phyloP scores from a whole-genome alignment of 1,139 yeast species.

The Yamadazyma dendronema region DNA sequence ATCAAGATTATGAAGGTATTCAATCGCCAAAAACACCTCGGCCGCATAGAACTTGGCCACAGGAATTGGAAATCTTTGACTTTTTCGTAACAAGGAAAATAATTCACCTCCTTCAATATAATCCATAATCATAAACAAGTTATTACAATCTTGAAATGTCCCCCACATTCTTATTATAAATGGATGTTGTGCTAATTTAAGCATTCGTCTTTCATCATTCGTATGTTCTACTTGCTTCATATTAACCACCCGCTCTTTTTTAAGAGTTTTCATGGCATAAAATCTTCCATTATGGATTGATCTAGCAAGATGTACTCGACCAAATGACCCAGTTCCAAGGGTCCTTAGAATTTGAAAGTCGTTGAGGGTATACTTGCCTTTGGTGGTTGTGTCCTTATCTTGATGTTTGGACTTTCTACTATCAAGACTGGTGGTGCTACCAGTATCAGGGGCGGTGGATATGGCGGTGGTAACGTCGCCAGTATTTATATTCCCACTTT shows the following conservation, averaged over 20 bases:
- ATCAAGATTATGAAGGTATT: conserved; percentile 56
- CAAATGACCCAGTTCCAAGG: conserved; percentile 61
- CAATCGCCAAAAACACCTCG: conserved; percentile 57
- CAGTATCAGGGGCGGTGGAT: background rate
- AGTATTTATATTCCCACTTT: too few relatives aligned
- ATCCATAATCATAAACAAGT: conserved; percentile 62
- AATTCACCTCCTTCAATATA: conserved; percentile 65
- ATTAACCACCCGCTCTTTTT: conserved; percentile 57
- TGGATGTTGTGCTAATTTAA: conserved; percentile 57
- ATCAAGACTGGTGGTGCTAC: background rate
- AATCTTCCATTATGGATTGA: conserved; percentile 59
- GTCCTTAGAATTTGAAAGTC: conserved; percentile 57
- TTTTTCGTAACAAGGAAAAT: conserved; percentile 53
- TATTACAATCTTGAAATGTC: conserved; percentile 56
- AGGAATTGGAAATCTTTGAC: conserved; percentile 61
- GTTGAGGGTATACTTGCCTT: conserved; percentile 54
- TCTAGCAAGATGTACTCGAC: conserved; percentile 59
- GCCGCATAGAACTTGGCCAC: conserved; percentile 66
- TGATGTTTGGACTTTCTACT: conserved; percentile 17
- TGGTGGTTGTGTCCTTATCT: conserved; percentile 30
- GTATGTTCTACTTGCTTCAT: conserved; percentile 67
- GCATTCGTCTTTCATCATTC: conserved; percentile 58
- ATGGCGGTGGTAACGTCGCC: background rate
- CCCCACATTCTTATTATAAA: conserved; percentile 66
- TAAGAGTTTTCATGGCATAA: conserved; percentile 59